Conservation (phyloP, 108 stramenopile species). For the Skeletonema costatum region DNA sequence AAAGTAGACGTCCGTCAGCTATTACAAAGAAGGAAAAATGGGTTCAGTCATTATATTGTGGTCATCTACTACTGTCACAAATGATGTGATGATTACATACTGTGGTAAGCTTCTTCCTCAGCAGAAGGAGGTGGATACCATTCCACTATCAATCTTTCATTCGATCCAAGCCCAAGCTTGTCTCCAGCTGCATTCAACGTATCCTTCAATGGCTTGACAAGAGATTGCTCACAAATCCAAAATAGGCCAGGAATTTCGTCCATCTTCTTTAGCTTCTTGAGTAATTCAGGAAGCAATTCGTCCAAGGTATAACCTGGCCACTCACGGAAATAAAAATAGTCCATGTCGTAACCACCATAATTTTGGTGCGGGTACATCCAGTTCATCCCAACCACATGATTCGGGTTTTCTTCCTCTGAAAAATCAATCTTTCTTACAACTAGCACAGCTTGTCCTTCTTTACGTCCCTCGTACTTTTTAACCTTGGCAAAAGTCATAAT, state of each 20-base stretch:
- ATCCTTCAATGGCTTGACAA: constrained; percentile 11
- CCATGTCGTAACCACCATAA: neutral
- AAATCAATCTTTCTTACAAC: constrained; percentile 12
- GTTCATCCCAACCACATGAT: neutral
- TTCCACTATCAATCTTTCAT: constrained; percentile 3
- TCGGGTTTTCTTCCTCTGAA: constrained; percentile 12
- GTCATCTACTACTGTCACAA: too few species aligned
- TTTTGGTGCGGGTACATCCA: constrained; percentile 1
- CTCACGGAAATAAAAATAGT: neutral
- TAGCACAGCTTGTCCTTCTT: neutral
- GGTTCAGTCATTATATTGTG: too few species aligned
- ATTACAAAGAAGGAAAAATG: too few species aligned
- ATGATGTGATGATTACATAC: neutral
- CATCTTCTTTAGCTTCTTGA: neutral
- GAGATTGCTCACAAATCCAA: constrained; percentile 13
- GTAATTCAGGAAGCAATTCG: constrained; percentile 10
- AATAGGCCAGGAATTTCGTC: constrained; percentile 5
- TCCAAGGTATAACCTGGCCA: constrained; percentile 21
- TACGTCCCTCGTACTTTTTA: neutral
- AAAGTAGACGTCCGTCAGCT: too few species aligned
- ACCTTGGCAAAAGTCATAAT: constrained; percentile 9
- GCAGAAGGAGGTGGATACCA: constrained; percentile 30
- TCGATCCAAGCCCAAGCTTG: neutral
- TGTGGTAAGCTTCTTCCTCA: constrained; percentile 18
- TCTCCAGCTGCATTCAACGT: constrained; percentile 5